Conservation (phyloP, 2,329 filamentous ascomycete genomes). For the Pseudogymnoascus sp. region DNA sequence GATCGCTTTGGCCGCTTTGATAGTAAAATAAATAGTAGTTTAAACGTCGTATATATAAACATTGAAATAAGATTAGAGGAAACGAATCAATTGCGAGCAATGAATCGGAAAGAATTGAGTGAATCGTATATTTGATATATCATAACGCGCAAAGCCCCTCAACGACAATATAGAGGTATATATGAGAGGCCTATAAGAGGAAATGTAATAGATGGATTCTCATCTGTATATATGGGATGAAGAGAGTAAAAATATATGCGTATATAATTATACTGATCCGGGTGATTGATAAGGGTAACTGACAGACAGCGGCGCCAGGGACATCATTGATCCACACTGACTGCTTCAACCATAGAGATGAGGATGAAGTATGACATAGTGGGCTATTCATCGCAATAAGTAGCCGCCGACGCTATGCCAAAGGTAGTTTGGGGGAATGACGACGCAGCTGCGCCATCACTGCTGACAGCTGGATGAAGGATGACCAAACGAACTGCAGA, state of each 20-base stretch:
- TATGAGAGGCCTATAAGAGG: background rate
- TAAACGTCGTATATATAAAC: background rate
- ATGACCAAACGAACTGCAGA: background rate
- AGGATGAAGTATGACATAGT: constrained; percentile 1
- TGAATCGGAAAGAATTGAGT: background rate
- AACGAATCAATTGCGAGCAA: background rate
- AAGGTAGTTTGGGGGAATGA: background rate
- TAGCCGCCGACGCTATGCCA: background rate
- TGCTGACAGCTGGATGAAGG: background rate
- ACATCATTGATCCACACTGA: background rate
- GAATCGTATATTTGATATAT: background rate
- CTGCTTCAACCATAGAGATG: background rate
- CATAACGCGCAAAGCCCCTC: background rate
- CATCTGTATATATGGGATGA: background rate
- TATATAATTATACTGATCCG: background rate
- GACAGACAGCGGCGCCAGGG: background rate
- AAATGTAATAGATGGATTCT: background rate
- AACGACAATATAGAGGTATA: background rate
- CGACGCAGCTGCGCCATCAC: background rate
- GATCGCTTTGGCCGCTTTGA: too few relatives aligned
- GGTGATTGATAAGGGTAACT: background rate
- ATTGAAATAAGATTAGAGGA: background rate
- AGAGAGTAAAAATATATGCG: background rate
- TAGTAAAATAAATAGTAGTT: background rate
- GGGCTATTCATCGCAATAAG: background rate